Base-by-base conservation (phyloP, 1,284 basidiomycete species). In the Pseudozyma thailandica region DNA sequence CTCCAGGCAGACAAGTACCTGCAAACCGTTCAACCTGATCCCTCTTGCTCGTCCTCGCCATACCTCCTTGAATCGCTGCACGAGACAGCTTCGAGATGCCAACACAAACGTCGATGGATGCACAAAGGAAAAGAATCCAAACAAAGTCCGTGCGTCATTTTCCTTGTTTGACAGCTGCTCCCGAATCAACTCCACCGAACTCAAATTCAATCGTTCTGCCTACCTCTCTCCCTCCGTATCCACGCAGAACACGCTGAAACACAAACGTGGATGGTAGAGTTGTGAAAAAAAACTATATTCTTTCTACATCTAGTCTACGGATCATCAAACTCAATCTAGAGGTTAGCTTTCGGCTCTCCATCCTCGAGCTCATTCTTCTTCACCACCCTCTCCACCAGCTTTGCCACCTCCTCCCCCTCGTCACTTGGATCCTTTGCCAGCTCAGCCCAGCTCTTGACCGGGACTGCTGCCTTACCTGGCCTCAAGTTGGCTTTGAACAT, bases 401-500 rank as follows among this genome's bases (percentile, higher is more conserved):
- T 44, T 0, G 64, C 70, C 15, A 72, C 50, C 35, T 68, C 44
- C 9, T 64, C 60, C 0, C 38, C 69, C 35, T 75, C 73, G 12
- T 42, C 56, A 9, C 37, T 43, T 0, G 79, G 77, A 21, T 74
- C 72, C 31, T 46, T 23, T 10, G 46, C 57, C 12, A 74, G 64
- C 47, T 71, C 72, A 1, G 50, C 57, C 42, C 70, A 73, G 20
- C 65, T 54, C 49, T 56, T 57, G 6, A 86, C 79, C 1, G 86
- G 86, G 13, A 81, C 56, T 0, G 86, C 83, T 1, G 86, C 85
- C 59, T 83, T 84, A 46, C 77, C 82, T 26, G 84, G 82, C 27
- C 74, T 69, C 44, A 95, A 83, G 7, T 85, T 78, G 28, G 87
- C 86, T 85, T 90, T 93, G 86, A 94, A 94, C 23, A 80, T 83